Evolutionary conservation across 1,139 yeast species (phyloP), one percentile per base, ranked within the genome.

Genomic region (Taphrina deformans): DNA sequence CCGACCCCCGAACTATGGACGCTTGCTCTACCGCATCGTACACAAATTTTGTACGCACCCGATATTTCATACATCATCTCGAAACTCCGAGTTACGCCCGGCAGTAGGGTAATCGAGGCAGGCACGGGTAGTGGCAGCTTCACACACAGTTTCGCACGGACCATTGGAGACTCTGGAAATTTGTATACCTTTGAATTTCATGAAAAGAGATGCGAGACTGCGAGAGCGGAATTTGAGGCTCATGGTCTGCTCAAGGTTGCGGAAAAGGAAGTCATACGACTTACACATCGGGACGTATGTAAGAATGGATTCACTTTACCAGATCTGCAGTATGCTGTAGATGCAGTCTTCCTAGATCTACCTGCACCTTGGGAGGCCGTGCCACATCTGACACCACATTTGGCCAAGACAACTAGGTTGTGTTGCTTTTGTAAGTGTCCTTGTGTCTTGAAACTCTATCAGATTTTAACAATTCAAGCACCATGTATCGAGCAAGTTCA

Each of bases 331-430:
- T 72, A 86, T 9, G 75, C 81, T 44, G 96, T 89, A 0, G 86
- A 87, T 65, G 86, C 87, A 1, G 84, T 93, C 0, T 95, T 95
- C 72, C 80, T 95, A 69, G 99, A 95, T 74, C 81, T 95, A 61
- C 99, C 99, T 0, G 87, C 97, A 4, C 99, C 99, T 2, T 93
- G 99, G 98, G 85, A 85, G 29, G 99, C 99, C 10, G 87, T 95
- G 66, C 91, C 92, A 5, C 87, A 88, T 74, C 78, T 93, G 55
- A 77, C 80, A 27, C 68, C 72, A 1, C 96, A 88, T 3, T 80
- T 89, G 21, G 63, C 51, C 16, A 24, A 38, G 16, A 59, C 51
- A 12, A 59, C 56, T 18, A 35, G 63, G 2, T 40, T 59, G n/a
- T 59, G 63, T 31, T 59, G 63, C 44, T 59, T 59, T 40, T 59